A percentile compares a stretch with the other conserved stretches of the same genome.
Evolutionary conservation across 306 rosid genomes (phyloP).

Genomic region (Malus fusca): DNA sequence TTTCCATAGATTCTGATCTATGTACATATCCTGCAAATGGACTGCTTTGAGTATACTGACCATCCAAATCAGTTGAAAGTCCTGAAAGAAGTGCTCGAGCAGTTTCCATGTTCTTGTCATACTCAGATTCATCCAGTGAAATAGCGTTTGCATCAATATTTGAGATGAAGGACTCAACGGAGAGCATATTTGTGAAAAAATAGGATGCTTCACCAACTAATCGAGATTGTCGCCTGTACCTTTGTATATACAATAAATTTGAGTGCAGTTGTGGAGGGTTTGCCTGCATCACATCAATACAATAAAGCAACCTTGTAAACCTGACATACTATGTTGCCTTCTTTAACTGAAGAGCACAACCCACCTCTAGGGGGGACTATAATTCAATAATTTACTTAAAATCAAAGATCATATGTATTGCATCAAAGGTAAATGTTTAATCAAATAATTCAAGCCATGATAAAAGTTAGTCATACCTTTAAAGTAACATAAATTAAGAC

Average conservation of each 20-base stretch:
- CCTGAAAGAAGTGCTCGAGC: constrained; percentile 86
- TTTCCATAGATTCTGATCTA: constrained; percentile 26
- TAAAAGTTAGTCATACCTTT: constrained; percentile 35
- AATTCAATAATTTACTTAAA: background rate
- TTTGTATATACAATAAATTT: constrained; percentile 81
- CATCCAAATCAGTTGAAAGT: constrained; percentile 50
- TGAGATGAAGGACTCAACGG: constrained; percentile 88
- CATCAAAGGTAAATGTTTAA: background rate
- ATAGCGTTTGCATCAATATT: constrained; percentile 86
- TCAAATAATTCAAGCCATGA: constrained; percentile 1
- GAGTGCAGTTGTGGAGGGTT: constrained; percentile 96
- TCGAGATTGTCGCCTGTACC: constrained; percentile 77
- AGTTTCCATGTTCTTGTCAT: constrained; percentile 78
- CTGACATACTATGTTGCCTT: background rate
- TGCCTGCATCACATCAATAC: constrained; percentile 55
- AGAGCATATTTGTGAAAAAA: constrained; percentile 89
- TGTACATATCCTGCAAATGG: constrained; percentile 32
- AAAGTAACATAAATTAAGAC: constrained; percentile 88
- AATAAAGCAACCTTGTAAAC: constrained; percentile 6
- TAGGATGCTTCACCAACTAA: constrained; percentile 81
- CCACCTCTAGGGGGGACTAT: background rate
- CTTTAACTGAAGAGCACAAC: background rate
- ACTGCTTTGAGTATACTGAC: constrained; percentile 39
- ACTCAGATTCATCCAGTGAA: constrained; percentile 88
- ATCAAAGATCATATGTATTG: background rate